Conservation (phyloP, 2,329 filamentous ascomycete genomes). For the Penicillium palitans region DNA sequence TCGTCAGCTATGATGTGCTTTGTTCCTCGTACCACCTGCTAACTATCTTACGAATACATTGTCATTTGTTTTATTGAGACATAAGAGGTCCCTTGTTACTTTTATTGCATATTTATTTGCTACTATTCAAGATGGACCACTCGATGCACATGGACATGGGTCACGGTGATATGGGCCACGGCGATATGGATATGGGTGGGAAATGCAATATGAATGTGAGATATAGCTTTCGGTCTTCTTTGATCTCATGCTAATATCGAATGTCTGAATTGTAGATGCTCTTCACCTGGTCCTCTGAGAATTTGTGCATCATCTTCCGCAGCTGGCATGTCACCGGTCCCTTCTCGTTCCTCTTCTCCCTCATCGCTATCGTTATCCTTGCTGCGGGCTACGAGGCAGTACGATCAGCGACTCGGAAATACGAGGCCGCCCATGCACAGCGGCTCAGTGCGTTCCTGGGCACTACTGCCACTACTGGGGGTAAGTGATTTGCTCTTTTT, state of each 20-base stretch:
- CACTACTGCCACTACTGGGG: conserved; percentile 26
- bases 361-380: conserved; percentile 77
- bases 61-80: neutral
- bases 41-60: neutral
- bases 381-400: conserved; percentile 92
- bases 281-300: conserved; percentile 90
- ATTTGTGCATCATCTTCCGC: conserved; percentile 94
- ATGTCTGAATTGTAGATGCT: conserved; percentile 68
- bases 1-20: neutral
- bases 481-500: conserved; percentile 32
- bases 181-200: conserved; percentile 58
- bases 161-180: conserved; percentile 54
- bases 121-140: conserved; percentile 36
- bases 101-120: neutral
- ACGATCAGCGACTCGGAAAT: conserved; percentile 72
- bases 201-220: conserved; percentile 91
- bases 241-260: conserved; percentile 3
- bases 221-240: conserved; percentile 4
- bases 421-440: conserved; percentile 61
- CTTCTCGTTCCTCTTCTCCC: conserved; percentile 73
- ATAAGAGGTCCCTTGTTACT: neutral
- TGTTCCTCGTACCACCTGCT: neutral
- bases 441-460: conserved; percentile 51
- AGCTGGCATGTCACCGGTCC: conserved; percentile 83
- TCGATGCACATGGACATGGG: conserved; percentile 51